Percentiles rank a stretch among this genome's conserved stretches.
Evolutionary conservation across 192 early-diverging fungal genomes (phyloP).

Genomic region (Borealophlyctis nickersoniae): DNA sequence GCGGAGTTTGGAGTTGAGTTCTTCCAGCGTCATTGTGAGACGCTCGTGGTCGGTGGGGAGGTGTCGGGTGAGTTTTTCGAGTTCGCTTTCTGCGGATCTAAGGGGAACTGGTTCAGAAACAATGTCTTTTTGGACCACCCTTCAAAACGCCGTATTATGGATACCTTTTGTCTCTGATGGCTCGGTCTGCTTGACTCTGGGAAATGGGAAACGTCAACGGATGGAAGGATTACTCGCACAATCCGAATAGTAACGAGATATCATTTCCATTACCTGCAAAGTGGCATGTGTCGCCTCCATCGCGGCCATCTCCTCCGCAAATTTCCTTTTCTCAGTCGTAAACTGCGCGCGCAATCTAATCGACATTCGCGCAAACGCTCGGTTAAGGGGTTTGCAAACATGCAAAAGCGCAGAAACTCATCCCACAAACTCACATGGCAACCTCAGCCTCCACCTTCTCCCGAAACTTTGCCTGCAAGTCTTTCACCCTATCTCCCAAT

Average conservation of each 20-base stretch:
- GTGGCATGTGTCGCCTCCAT: constrained; percentile 32
- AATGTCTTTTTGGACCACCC: too few relatives aligned
- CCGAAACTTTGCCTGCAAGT: constrained; percentile 29
- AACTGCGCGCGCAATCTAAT: constrained; percentile 36
- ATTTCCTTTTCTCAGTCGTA: constrained; percentile 23
- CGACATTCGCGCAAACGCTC: too few relatives aligned
- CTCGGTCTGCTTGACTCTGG: constrained; percentile 34
- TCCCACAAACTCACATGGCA: constrained; percentile 24
- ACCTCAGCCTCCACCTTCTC: constrained; percentile 38
- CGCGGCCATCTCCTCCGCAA: constrained; percentile 31
- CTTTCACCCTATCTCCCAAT: constrained; percentile 28
- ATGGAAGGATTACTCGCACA: neutral
- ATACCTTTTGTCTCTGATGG: constrained; percentile 49
- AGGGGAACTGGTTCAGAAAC: neutral
- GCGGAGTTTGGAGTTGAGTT: constrained; percentile 34
- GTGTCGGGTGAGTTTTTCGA: constrained; percentile 42
- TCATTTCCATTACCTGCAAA: constrained; percentile 20
- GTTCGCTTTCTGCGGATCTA: constrained; percentile 44
- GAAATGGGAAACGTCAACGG: neutral
- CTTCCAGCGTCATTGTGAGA: constrained; percentile 39
- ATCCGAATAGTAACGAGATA: too few relatives aligned
- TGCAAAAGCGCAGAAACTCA: neutral
- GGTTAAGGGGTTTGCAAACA: too few relatives aligned
- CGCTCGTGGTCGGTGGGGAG: constrained; percentile 48
- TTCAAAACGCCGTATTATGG: neutral